A percentile compares a stretch with the other conserved stretches of the same genome.
Conservation (phyloP, 2,329 filamentous ascomycete species). For the Elsinoe ampelina region DNA sequence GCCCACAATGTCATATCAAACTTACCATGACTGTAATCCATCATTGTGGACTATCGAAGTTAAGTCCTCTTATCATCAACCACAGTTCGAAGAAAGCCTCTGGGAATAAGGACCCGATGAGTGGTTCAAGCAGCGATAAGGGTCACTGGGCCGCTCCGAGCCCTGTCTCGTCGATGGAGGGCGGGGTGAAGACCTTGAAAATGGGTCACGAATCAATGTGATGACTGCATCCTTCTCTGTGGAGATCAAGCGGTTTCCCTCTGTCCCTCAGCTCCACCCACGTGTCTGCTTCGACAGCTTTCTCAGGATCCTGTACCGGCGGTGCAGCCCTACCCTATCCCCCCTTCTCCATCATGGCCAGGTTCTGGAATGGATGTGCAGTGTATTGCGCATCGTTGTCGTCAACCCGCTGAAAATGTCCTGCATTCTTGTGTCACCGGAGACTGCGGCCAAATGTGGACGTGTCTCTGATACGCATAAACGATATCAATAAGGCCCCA, state of each 20-base stretch:
- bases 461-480: conserved; percentile 8
- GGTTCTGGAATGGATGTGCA: not conserved
- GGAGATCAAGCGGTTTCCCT: not conserved
- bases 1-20: not conserved
- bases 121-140: not conserved
- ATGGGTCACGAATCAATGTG: not conserved
- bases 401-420: not conserved
- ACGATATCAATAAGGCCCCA: not conserved
- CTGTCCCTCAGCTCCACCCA: conserved; percentile 2
- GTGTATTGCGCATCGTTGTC: not conserved
- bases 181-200: not conserved
- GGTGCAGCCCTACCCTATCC: not conserved
- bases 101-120: not conserved
- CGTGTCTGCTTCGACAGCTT: conserved; percentile 5
- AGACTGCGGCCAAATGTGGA: not conserved
- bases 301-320: not conserved
- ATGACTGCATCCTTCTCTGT: not conserved
- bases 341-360: not conserved
- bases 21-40: not conserved
- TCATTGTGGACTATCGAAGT: conserved; percentile 1
- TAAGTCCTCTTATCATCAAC: conserved; percentile 1
- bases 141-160: conserved; percentile 1
- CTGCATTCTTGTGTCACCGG: not conserved
- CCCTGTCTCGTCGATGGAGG: not conserved
- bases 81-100: not conserved